These are phyloP conservation scores for Lentinula aciculospora DNA, from an alignment of 768 basidiomycete genomes.

Conservation along the genomic window DNA sequence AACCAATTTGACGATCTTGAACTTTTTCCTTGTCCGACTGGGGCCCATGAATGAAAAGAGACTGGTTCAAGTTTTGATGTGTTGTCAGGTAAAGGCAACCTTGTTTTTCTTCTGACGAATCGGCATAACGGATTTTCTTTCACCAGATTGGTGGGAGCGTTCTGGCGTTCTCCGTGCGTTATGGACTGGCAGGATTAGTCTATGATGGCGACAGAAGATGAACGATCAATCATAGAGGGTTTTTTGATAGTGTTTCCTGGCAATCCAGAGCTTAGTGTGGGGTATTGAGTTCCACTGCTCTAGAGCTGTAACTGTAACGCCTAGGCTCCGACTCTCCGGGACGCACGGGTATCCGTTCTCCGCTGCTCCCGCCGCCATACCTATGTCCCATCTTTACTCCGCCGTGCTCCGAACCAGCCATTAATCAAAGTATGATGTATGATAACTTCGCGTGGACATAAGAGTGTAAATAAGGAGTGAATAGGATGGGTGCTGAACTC, in stretches of 20 bases:
- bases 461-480: too few species aligned
- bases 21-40: slow-evolving; percentile 71
- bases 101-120: background rate
- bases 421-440: too few species aligned
- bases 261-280: background rate
- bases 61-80: slow-evolving; percentile 69
- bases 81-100: slow-evolving; percentile 54
- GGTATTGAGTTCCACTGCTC: background rate
- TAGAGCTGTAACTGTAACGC: background rate
- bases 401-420: background rate
- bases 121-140: slow-evolving; percentile 7
- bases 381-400: background rate
- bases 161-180: slow-evolving; percentile 81
- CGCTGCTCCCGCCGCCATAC: background rate
- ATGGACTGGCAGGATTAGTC: slow-evolving; percentile 82
- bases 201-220: slow-evolving; percentile 90
- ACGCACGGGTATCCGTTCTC: slow-evolving; percentile 1
- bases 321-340: slow-evolving; percentile 1
- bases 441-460: too few species aligned
- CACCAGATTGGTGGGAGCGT: slow-evolving; percentile 66
- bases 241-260: background rate
- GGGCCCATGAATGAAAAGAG: slow-evolving; percentile 85
- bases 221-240: slow-evolving; percentile 11
- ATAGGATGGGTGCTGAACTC: too few species aligned
- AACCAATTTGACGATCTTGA: slow-evolving; percentile 90